A percentile compares a stretch with the other conserved stretches of the same genome.
phyloP scores from a whole-genome alignment of 2,329 filamentous ascomycete genomes.

The Epichloe elymi region DNA sequence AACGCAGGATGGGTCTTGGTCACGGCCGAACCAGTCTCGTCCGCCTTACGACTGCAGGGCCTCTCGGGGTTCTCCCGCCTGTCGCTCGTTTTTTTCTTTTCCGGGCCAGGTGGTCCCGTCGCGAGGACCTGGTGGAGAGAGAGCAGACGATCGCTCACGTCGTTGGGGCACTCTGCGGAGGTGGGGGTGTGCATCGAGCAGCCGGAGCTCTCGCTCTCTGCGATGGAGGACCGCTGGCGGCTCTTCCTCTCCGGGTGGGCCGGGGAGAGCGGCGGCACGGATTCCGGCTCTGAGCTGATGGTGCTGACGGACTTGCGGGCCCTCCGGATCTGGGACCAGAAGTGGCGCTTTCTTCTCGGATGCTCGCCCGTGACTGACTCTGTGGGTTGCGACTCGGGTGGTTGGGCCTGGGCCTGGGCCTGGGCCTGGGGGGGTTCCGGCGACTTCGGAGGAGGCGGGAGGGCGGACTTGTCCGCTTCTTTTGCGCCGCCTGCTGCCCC shows the following conservation, averaged over 20 bases:
- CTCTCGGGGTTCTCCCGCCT: background rate
- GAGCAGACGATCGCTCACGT: background rate
- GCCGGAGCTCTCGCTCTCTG: background rate
- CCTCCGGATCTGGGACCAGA: conserved; percentile 1
- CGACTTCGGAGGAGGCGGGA: background rate
- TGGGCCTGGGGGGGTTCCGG: background rate
- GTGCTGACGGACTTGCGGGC: background rate
- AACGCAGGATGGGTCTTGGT: background rate
- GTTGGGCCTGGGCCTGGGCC: background rate
- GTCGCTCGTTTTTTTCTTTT: background rate
- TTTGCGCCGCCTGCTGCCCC: background rate
- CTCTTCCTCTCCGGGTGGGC: background rate
- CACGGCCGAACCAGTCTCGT: background rate
- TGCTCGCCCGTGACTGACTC: background rate
- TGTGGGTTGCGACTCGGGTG: background rate
- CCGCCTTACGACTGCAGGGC: no score
- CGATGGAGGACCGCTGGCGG: background rate
- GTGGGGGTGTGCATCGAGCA: background rate
- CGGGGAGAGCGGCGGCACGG: background rate
- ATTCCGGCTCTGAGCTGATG: background rate
- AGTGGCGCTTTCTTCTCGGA: background rate
- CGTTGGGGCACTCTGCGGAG: background rate
- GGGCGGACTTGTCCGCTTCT: background rate
- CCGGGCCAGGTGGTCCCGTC: background rate
- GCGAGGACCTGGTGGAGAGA: background rate